A percentile compares a stretch with the other conserved stretches of the same genome.
phyloP scores from a whole-genome alignment of 805 yeast species.

The Saccharomycopsis babjevae region DNA sequence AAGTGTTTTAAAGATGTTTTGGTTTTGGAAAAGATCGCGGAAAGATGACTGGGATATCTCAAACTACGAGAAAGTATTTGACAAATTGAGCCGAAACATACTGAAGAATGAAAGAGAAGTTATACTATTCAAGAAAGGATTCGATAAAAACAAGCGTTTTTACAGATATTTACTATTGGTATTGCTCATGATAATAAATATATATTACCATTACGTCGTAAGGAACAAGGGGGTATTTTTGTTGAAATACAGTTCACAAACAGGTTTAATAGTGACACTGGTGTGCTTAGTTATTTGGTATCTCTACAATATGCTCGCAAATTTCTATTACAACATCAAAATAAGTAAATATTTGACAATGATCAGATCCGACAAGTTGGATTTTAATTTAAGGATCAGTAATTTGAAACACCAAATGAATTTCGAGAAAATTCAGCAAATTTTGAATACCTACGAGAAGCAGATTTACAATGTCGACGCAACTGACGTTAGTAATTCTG shows the following conservation, averaged over 20 bases:
- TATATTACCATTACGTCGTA: not conserved
- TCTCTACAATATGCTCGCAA: not conserved
- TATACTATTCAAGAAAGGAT: not conserved
- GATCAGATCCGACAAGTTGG: constrained; percentile 8
- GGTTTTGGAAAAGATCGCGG: not conserved
- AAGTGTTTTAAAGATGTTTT: not conserved
- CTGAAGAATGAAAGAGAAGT: not conserved
- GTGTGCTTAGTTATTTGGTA: constrained; percentile 1
- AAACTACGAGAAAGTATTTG: not conserved
- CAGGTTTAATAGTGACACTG: not conserved
- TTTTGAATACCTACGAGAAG: not conserved
- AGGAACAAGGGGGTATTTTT: not conserved
- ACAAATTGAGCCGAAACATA: not conserved
- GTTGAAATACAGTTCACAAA: not conserved
- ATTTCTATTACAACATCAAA: constrained; percentile 1
- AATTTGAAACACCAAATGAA: constrained; percentile 15
- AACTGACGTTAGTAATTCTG: not conserved
- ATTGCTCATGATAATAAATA: not conserved
- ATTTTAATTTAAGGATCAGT: constrained; percentile 5
- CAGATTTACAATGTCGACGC: not conserved
- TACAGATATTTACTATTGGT: not conserved
- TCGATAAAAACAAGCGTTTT: not conserved
- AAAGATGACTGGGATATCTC: not conserved
- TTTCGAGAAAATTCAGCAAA: constrained; percentile 11
- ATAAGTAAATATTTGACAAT: constrained; percentile 4